Evolutionary conservation across 495 filamentous ascomycete genomes (phyloP).

Genomic region (Lophiotrema nucula): DNA sequence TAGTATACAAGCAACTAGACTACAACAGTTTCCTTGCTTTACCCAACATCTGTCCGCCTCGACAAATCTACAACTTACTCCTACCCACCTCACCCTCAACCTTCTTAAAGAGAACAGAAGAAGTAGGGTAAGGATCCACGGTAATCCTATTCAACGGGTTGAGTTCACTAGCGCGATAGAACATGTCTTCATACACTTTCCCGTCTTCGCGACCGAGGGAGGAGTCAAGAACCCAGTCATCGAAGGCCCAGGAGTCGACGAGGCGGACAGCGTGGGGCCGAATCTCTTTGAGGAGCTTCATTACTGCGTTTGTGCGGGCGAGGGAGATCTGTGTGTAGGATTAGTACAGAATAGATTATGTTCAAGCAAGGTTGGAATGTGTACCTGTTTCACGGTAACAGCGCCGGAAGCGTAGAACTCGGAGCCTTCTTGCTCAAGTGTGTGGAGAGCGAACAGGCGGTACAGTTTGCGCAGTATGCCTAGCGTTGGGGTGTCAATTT

Average conservation of each 20-base stretch:
- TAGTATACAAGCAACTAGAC: too few species aligned
- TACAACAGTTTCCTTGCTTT: too few species aligned
- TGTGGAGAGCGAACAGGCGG: constrained; percentile 63
- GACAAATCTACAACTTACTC: constrained; percentile 6
- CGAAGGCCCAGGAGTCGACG: constrained; percentile 67
- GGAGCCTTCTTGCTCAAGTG: constrained; percentile 61
- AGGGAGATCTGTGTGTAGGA: constrained; percentile 67
- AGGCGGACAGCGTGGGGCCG: constrained; percentile 64
- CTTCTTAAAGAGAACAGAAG: constrained; percentile 56
- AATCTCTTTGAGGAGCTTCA: constrained; percentile 64
- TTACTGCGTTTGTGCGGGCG: constrained; percentile 58
- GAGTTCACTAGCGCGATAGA: constrained; percentile 61
- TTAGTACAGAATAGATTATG: too few species aligned
- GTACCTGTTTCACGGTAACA: constrained; percentile 61
- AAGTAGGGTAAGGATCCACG: constrained; percentile 67
- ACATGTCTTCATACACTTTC: constrained; percentile 68
- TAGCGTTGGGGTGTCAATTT: constrained; percentile 52
- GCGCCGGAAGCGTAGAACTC: constrained; percentile 67
- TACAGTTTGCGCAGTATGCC: constrained; percentile 60
- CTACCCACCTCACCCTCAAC: background rate
- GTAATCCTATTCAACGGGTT: constrained; percentile 67
- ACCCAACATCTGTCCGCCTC: too few species aligned
- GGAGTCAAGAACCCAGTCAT: constrained; percentile 68
- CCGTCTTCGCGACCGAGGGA: constrained; percentile 64
- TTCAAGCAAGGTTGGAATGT: too few species aligned